phyloP scores from a whole-genome alignment of 176 grass and related monocot species.

The Paspalum vaginatum region DNA sequence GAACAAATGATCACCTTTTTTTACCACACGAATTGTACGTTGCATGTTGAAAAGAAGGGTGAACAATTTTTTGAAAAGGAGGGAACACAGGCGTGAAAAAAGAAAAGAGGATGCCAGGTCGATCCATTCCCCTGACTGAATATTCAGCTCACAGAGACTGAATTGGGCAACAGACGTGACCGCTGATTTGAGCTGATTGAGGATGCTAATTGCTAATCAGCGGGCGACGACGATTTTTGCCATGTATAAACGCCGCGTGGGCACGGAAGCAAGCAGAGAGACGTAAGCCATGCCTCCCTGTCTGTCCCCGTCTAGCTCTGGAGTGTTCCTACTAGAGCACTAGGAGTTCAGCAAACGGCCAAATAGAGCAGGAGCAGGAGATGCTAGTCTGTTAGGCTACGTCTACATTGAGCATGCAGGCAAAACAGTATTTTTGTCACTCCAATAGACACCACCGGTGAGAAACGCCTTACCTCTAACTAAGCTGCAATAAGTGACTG shows the following conservation, averaged over 20 bases:
- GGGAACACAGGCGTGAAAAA: background rate
- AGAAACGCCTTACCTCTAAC: too few species aligned
- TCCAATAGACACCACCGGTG: too few species aligned
- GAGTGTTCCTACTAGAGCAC: too few species aligned
- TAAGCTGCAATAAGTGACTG: too few species aligned
- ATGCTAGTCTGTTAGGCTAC: too few species aligned
- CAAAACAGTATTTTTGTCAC: too few species aligned
- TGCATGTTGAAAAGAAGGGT: background rate
- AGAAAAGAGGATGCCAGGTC: background rate
- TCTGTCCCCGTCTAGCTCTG: background rate
- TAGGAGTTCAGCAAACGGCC: background rate
- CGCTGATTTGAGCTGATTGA: background rate
- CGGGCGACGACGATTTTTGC: background rate
- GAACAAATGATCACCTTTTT: background rate
- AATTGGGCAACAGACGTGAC: background rate
- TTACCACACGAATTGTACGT: background rate
- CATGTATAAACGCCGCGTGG: background rate
- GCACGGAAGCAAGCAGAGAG: background rate
- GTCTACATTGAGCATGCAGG: too few species aligned
- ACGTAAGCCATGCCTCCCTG: background rate
- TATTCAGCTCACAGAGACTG: background rate
- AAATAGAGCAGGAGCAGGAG: too few species aligned
- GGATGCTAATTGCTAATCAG: background rate
- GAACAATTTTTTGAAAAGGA: background rate
- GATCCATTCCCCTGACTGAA: background rate